Percentiles rank a stretch among this genome's conserved stretches.
phyloP scores from a whole-genome alignment of 73 alveolate species.

The Uronychia setigera region DNA sequence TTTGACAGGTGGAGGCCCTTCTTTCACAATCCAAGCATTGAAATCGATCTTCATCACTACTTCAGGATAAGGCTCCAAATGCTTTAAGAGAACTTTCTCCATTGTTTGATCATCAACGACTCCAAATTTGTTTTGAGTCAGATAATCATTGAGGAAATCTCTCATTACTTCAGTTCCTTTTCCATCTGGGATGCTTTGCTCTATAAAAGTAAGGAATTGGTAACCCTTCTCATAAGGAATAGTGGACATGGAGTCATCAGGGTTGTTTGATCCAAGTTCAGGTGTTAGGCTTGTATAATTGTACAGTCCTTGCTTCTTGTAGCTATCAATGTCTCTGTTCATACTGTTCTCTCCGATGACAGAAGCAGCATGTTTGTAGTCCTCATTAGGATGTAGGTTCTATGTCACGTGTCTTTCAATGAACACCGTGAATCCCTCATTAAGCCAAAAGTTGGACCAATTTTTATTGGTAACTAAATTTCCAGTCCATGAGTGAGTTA shows the following conservation, averaged over 20 bases:
- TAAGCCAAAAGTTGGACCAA: constrained; percentile 89
- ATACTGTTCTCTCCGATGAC: not conserved
- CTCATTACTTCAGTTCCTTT: constrained; percentile 83
- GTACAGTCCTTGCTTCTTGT: constrained; percentile 36
- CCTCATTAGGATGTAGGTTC: not conserved
- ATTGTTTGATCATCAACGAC: constrained; percentile 24
- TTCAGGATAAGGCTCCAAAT: constrained; percentile 6
- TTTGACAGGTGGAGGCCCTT: constrained; percentile 76
- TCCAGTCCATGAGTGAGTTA: constrained; percentile 92
- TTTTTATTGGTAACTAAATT: constrained; percentile 82
- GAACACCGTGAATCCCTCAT: constrained; percentile 82
- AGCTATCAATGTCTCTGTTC: not conserved
- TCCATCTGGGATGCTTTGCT: constrained; percentile 80
- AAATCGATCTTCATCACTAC: constrained; percentile 76
- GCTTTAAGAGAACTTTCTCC: not conserved
- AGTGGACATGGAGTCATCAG: constrained; percentile 97
- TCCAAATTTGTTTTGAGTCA: constrained; percentile 32
- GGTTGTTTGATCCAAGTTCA: constrained; percentile 84
- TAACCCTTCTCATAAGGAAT: constrained; percentile 99
- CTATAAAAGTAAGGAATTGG: constrained; percentile 87
- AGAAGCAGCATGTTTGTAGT: not conserved
- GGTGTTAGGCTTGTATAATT: constrained; percentile 84
- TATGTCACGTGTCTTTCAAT: constrained; percentile 69
- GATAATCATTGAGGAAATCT: constrained; percentile 71
- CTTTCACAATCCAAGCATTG: constrained; percentile 81